Percentiles rank a stretch among this genome's conserved stretches.
Conservation (phyloP, 352 stramenopile species). For the Phytopythium cucurbitacearum region DNA sequence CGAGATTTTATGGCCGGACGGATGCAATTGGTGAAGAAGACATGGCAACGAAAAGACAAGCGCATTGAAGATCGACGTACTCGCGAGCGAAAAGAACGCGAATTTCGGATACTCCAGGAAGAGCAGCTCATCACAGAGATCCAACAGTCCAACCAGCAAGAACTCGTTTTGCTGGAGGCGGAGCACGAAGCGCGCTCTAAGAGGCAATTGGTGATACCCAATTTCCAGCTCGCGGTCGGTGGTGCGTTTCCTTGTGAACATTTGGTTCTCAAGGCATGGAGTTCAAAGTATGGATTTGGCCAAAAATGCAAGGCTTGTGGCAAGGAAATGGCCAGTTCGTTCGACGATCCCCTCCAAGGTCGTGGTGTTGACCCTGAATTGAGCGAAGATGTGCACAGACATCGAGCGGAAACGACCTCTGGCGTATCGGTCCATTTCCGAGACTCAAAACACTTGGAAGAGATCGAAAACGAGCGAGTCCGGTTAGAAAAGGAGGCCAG, state of each 20-base stretch:
- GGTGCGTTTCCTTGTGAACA: conserved; percentile 54
- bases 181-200: conserved; percentile 22
- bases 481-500: conserved; percentile 68
- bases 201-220: conserved; percentile 45
- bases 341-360: conserved; percentile 42
- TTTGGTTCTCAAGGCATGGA: conserved; percentile 58
- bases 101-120: conserved; percentile 53
- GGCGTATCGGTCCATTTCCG: conserved; percentile 31
- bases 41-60: conserved; percentile 62
- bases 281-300: conserved; percentile 51
- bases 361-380: conserved; percentile 42
- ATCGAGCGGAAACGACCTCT: conserved; percentile 43
- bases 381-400: conserved; percentile 41
- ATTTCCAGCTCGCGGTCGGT: conserved; percentile 41
- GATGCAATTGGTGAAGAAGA: conserved; percentile 59
- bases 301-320: conserved; percentile 58
- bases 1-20: conserved; percentile 49
- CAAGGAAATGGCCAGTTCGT: conserved; percentile 61
- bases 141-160: conserved; percentile 20
- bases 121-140: conserved; percentile 35
- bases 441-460: conserved; percentile 28
- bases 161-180: conserved; percentile 22
- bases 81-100: conserved; percentile 37
- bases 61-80: conserved; percentile 38
- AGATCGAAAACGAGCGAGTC: conserved; percentile 56